These are phyloP conservation scores for Chalciporus piperatoides DNA, from an alignment of 1,284 basidiomycete genomes.

Conservation along the genomic window DNA sequence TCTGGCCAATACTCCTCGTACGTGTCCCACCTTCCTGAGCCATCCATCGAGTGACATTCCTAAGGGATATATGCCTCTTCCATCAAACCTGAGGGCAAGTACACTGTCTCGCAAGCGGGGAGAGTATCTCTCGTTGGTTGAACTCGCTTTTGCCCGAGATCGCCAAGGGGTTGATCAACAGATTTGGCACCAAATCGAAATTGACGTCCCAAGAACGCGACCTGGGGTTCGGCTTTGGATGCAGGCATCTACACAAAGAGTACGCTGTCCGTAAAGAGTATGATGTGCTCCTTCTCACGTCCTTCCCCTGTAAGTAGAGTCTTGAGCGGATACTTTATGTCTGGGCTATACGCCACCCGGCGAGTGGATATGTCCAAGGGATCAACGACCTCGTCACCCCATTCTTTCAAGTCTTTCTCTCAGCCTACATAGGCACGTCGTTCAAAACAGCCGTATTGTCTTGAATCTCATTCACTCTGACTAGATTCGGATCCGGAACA, in stretches of 20 bases:
- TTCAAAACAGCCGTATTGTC: neutral
- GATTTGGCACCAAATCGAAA: slow-evolving; percentile 98
- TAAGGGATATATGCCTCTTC: slow-evolving; percentile 89
- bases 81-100: slow-evolving; percentile 70
- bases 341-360: slow-evolving; percentile 96
- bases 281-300: slow-evolving; percentile 15
- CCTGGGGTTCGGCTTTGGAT: slow-evolving; percentile 92
- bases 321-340: slow-evolving; percentile 93
- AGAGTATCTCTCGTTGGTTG: slow-evolving; percentile 88
- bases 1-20: slow-evolving; percentile 93
- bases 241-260: slow-evolving; percentile 81
- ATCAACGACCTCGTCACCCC: slow-evolving; percentile 97
- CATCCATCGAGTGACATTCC: slow-evolving; percentile 6
- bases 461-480: slow-evolving; percentile 9
- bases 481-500: slow-evolving; percentile 83
- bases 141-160: slow-evolving; percentile 87
- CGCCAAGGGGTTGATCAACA: slow-evolving; percentile 83
- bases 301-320: slow-evolving; percentile 48
- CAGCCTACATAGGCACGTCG: slow-evolving; percentile 79
- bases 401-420: slow-evolving; percentile 92
- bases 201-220: slow-evolving; percentile 91
- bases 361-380: slow-evolving; percentile 95
- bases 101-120: slow-evolving; percentile 86
- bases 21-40: slow-evolving; percentile 31
- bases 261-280: slow-evolving; percentile 36